These are phyloP conservation scores for Fagus crenata DNA, from an alignment of 306 rosid genomes.

Conservation along the genomic window DNA sequence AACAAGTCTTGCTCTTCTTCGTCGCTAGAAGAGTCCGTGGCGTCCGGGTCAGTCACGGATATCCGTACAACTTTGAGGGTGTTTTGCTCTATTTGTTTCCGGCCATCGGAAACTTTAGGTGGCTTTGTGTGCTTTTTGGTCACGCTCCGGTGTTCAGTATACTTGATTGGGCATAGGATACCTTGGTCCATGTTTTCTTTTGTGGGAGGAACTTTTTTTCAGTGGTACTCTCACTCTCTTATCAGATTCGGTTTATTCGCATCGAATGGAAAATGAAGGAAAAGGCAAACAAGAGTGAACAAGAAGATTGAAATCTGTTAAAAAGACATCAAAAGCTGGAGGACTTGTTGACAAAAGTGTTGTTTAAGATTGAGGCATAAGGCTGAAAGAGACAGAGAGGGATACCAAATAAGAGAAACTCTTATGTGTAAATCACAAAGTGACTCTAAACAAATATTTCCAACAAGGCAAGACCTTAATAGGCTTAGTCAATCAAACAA, in stretches of 20 bases:
- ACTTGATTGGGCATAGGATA: slow-evolving; percentile 65
- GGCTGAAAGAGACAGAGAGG: too few species aligned
- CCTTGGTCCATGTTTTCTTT: slow-evolving; percentile 49
- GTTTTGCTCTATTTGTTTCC: slow-evolving; percentile 16
- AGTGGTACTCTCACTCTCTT: neutral
- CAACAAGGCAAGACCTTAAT: too few species aligned
- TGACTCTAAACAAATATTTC: too few species aligned
- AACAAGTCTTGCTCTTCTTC: slow-evolving; percentile 50
- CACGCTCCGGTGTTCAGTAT: slow-evolving; percentile 60
- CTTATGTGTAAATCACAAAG: too few species aligned
- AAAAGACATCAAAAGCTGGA: slow-evolving; percentile 33
- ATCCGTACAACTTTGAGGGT: slow-evolving; percentile 53
- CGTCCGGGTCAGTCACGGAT: slow-evolving; percentile 75
- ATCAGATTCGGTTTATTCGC: slow-evolving; percentile 13
- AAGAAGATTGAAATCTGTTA: slow-evolving; percentile 33
- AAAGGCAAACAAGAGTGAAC: slow-evolving; percentile 35
- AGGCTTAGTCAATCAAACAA: too few species aligned
- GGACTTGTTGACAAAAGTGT: too few species aligned
- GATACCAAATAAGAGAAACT: too few species aligned
- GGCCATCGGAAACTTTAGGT: neutral
- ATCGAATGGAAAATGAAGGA: slow-evolving; percentile 14
- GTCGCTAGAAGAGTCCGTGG: slow-evolving; percentile 89
- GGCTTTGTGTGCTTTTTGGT: slow-evolving; percentile 46
- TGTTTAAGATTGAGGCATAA: too few species aligned
- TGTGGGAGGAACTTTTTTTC: neutral